Evolutionary conservation across 768 basidiomycete species (phyloP), one percentile per base, ranked within the genome.

Genomic region (Tylopilus subfusipes): DNA sequence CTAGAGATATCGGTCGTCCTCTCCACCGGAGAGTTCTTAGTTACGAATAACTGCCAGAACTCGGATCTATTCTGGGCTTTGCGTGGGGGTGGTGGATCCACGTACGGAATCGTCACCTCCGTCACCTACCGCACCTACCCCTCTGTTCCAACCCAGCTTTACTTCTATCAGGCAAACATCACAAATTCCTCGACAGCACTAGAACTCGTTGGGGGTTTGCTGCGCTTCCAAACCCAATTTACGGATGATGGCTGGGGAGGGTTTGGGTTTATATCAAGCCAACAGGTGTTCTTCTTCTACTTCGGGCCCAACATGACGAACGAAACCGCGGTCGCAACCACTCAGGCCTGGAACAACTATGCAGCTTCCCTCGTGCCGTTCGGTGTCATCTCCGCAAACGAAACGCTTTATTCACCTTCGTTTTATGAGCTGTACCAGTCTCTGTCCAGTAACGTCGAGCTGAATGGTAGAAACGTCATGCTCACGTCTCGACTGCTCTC

Each of bases 31-130:
- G 54, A 71, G 5, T 60, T 72, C 39, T 56, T 78, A 47, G 69
- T 58, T 11, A 71, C 68, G 21, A 82, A 82, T 58, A 54, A 59
- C 0, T 66, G 19, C 25, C 25, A 27, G 25, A 27, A 27, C 25
- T 27, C 68, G 12, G 79, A 82, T 49, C 72, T 84, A 5, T 83
- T 80, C 64, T 83, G 78, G 77, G 82, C 82, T 0, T 60, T 83
- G 44, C 72, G 81, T 31, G 81, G 80, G 1, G 78, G 77, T 3
- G 81, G 81, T 1, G 80, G 79, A 5, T 73, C 76, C 18, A 81
- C 76, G 0, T 82, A 70, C 44, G 80, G 77, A 9, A 68, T 82
- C n/a, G 68, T 81, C 47, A 75, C 75, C 10, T 76, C 77, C 0
- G 76, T 74, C 16, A 79, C 79, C 0, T 81, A 81, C 56, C 63